Evolutionary conservation across 495 filamentous ascomycete genomes (phyloP).

Genomic region (Penicillium cataractarum): DNA sequence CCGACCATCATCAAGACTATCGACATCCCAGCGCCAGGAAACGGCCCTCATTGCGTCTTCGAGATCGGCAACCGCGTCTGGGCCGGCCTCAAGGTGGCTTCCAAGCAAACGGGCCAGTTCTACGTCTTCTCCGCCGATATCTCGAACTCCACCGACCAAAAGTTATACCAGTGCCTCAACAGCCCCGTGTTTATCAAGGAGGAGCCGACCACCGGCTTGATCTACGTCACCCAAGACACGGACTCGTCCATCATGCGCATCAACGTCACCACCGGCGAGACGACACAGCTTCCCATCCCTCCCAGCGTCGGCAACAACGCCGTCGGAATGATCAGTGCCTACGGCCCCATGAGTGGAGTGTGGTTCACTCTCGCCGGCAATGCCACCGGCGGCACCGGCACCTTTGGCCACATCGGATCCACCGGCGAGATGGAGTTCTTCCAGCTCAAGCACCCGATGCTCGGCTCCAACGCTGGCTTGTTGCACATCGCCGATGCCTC

Average conservation of each 20-base stretch:
- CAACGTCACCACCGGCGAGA: slow-evolving; percentile 26
- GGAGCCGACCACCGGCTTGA: slow-evolving; percentile 26
- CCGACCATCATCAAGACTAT: slow-evolving; percentile 22
- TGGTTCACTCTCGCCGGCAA: slow-evolving; percentile 31
- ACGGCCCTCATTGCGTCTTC: slow-evolving; percentile 29
- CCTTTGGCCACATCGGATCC: slow-evolving; percentile 29
- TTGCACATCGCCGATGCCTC: slow-evolving; percentile 28
- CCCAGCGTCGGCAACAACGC: slow-evolving; percentile 30
- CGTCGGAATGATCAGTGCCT: slow-evolving; percentile 28
- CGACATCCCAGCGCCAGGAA: slow-evolving; percentile 23
- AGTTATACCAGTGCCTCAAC: slow-evolving; percentile 24
- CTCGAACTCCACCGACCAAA: slow-evolving; percentile 17
- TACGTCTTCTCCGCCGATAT: slow-evolving; percentile 28
- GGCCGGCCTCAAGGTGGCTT: slow-evolving; percentile 29
- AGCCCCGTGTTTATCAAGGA: slow-evolving; percentile 31
- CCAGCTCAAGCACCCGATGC: slow-evolving; percentile 18
- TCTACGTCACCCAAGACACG: slow-evolving; percentile 29
- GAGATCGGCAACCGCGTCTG: slow-evolving; percentile 31
- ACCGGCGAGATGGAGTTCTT: slow-evolving; percentile 25
- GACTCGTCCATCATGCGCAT: slow-evolving; percentile 32
- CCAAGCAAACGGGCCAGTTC: slow-evolving; percentile 23
- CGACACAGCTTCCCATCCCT: slow-evolving; percentile 22
- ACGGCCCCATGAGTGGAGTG: slow-evolving; percentile 21
- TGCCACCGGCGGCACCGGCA: slow-evolving; percentile 28
- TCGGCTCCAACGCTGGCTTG: slow-evolving; percentile 19